Percentiles rank a stretch among this genome's conserved stretches.
These are phyloP conservation scores for Mortierella alpina DNA, from an alignment of 192 early-diverging fungal species.

Conservation along the genomic window DNA sequence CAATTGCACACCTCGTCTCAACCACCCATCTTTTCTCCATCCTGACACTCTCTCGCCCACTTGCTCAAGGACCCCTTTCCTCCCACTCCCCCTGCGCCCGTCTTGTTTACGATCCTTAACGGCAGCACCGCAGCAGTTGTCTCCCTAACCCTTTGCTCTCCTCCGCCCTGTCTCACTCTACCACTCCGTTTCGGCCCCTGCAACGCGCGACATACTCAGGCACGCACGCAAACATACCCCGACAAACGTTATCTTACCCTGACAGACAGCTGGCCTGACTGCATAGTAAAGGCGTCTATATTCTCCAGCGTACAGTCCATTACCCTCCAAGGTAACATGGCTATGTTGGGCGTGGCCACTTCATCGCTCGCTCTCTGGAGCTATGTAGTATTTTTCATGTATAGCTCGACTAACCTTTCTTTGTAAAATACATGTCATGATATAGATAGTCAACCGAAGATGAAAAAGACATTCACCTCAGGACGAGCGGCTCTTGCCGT, in stretches of 20 bases:
- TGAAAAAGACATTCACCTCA: conserved; percentile 21
- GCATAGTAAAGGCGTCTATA: conserved; percentile 4
- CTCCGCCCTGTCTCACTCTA: neutral
- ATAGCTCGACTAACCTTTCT: neutral
- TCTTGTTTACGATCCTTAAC: neutral
- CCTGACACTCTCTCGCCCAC: neutral
- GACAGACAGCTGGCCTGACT: conserved; percentile 51
- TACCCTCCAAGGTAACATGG: too few relatives aligned
- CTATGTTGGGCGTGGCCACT: too few relatives aligned
- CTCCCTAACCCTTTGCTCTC: neutral
- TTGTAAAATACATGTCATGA: neutral
- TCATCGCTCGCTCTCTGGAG: too few relatives aligned
- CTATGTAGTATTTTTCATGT: too few relatives aligned
- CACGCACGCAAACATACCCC: conserved; percentile 3
- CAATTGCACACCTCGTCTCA: neutral
- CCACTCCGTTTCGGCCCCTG: too few relatives aligned
- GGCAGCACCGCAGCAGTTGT: neutral
- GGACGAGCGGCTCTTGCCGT: conserved; percentile 16
- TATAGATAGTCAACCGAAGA: neutral
- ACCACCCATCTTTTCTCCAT: neutral
- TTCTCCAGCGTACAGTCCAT: neutral
- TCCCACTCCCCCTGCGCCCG: neutral
- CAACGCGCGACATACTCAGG: too few relatives aligned
- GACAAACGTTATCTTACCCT: neutral
- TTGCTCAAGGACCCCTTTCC: neutral